A percentile compares a stretch with the other conserved stretches of the same genome.
phyloP scores from a whole-genome alignment of 164 flowering plant species.

The Umbilicus rupestris region DNA sequence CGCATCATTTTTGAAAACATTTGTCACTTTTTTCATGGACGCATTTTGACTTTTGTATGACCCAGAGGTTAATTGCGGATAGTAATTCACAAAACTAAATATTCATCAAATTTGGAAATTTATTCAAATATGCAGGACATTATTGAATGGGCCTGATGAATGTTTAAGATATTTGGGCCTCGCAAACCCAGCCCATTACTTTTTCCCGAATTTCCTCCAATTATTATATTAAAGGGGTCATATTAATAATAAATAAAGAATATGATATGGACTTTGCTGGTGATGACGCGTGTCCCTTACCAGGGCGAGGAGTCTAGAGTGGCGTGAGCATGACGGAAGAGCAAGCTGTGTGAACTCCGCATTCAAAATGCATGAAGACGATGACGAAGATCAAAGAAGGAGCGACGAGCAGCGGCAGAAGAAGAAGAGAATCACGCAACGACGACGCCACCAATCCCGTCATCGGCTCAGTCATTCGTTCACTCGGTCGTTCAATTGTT shows the following conservation, averaged over 20 bases:
- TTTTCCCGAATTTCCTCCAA: not conserved
- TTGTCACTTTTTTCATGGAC: no score
- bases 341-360: constrained; percentile 1
- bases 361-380: not conserved
- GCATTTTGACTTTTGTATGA: no score
- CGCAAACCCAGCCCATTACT: no score
- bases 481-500: not conserved
- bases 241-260: not conserved
- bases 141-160: no score
- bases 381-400: not conserved
- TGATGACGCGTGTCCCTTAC: not conserved
- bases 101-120: no score
- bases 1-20: no score
- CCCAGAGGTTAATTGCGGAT: no score
- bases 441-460: not conserved
- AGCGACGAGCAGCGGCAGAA: not conserved
- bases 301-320: not conserved
- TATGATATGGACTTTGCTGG: not conserved
- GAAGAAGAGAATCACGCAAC: not conserved
- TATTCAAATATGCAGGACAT: no score
- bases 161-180: no score
- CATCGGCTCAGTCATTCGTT: not conserved
- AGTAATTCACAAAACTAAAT: no score
- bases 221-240: no score
- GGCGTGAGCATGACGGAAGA: not conserved